Evolutionary conservation across 257 asterid species (phyloP).

Genomic region (Rubia yunnanensis): DNA sequence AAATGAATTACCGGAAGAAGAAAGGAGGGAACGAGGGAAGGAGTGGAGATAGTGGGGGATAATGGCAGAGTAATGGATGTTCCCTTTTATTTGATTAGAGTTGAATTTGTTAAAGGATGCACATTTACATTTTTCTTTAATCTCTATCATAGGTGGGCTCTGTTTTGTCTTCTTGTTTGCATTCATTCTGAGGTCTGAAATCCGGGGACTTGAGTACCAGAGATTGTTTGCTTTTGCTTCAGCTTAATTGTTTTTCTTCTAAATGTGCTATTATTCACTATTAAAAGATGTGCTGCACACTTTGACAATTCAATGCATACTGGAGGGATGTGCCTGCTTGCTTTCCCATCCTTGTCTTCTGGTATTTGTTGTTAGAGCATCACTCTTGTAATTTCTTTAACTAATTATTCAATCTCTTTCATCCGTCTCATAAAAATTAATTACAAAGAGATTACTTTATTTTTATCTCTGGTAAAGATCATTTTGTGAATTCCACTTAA

Average conservation of each 20-base stretch:
- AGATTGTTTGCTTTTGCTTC: conserved; percentile 7
- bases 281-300: not conserved
- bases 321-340: not conserved
- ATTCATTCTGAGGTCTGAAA: not conserved
- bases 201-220: conserved; percentile 7
- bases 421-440: too few species aligned
- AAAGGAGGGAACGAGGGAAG: conserved; percentile 8
- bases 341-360: not conserved
- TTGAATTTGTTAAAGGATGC: conserved; percentile 6
- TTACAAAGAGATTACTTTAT: too few species aligned
- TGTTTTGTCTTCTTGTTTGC: conserved; percentile 20
- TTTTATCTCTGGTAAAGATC: too few species aligned
- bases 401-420: too few species aligned
- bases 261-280: not conserved
- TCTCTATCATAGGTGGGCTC: conserved; percentile 15
- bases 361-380: conserved; percentile 1
- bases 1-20: not conserved
- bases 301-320: not conserved
- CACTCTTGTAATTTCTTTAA: not conserved
- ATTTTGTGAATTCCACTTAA: too few species aligned
- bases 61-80: not conserved
- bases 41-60: not conserved
- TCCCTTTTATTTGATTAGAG: conserved; percentile 9
- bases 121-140: conserved; percentile 7
- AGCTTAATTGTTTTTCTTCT: not conserved